Evolutionary conservation across 1,139 yeast genomes (phyloP), one percentile per base, ranked within the genome.

Genomic region (Suhomyces bribrorum): DNA sequence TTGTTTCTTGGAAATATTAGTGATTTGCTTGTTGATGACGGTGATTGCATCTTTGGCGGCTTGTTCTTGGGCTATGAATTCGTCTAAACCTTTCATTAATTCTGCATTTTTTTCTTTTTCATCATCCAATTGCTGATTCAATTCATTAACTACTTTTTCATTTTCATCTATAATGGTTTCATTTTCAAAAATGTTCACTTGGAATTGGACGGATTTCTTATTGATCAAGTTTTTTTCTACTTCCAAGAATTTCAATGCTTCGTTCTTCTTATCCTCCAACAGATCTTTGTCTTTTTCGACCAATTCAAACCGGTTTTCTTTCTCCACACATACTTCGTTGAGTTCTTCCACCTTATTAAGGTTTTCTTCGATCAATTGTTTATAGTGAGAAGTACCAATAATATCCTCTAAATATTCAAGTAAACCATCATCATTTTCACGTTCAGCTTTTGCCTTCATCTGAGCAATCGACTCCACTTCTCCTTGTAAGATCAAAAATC

Each of bases 401-500:
- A 94, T 92, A 66, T 94, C 98, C 57, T 94, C 99, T 44, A 94
- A 66, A 58, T 92, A 94, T 56, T 94, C 99, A 33, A 94, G 64
- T 25, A 94, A 67, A 0, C 99, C 99, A 57, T 92, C 98, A 51
- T 92, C 98, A 49, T 81, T 81, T 40, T 89, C 96, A 37, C 75
- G 79, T 53, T 92, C 97, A 0, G 97, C 97, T 56, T 92, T 92
- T 7, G 98, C 86, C 56, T 90, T 90, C 99, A 94, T 94, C 60
- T 92, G 97, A 0, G 98, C 97, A 56, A 94, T 94, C 42, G 92
- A 85, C 63, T 94, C 99, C 27, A 94, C 98, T 60, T 94, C 99
- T 54, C 99, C 99, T 64, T 94, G 99, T 31, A 94, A 69, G 56
- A 94, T 94, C 50, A 94, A 73, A 54, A 94, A 94, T 50, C 99